phyloP scores from a whole-genome alignment of 2,329 filamentous ascomycete genomes.

The Diaporthe helianthi region DNA sequence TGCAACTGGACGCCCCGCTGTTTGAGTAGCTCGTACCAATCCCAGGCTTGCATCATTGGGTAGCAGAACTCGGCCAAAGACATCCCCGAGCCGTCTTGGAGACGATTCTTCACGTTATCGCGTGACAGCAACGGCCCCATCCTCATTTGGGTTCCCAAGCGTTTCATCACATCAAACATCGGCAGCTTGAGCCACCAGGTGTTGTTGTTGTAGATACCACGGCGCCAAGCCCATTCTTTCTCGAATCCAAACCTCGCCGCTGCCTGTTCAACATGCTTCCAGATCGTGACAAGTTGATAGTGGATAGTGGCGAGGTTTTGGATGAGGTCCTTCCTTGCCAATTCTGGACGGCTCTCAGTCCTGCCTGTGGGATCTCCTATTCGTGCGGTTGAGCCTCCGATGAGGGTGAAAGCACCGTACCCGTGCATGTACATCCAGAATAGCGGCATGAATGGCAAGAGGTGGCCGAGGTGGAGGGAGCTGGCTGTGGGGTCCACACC shows the following conservation, averaged over 20 bases:
- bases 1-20: conserved; percentile 77
- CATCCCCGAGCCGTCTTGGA: conserved; percentile 90
- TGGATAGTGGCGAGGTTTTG: conserved; percentile 74
- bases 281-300: conserved; percentile 74
- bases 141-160: conserved; percentile 76
- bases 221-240: conserved; percentile 69
- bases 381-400: conserved; percentile 78
- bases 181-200: conserved; percentile 78
- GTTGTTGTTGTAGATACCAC: conserved; percentile 80
- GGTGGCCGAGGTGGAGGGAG: conserved; percentile 81
- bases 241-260: conserved; percentile 70
- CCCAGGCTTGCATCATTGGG: conserved; percentile 92
- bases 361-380: conserved; percentile 82
- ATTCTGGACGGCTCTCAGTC: conserved; percentile 63
- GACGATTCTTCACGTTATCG: conserved; percentile 80
- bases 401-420: conserved; percentile 69
- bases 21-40: conserved; percentile 88
- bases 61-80: conserved; percentile 94
- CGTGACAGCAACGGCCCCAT: conserved; percentile 87
- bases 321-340: conserved; percentile 59
- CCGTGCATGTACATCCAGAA: conserved; percentile 86
- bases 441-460: conserved; percentile 81
- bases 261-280: conserved; percentile 73
- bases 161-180: conserved; percentile 76
- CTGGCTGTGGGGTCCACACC: conserved; percentile 83